Conservation (phyloP, 192 early-diverging fungal genomes). For the Cetraspora pellucida region DNA sequence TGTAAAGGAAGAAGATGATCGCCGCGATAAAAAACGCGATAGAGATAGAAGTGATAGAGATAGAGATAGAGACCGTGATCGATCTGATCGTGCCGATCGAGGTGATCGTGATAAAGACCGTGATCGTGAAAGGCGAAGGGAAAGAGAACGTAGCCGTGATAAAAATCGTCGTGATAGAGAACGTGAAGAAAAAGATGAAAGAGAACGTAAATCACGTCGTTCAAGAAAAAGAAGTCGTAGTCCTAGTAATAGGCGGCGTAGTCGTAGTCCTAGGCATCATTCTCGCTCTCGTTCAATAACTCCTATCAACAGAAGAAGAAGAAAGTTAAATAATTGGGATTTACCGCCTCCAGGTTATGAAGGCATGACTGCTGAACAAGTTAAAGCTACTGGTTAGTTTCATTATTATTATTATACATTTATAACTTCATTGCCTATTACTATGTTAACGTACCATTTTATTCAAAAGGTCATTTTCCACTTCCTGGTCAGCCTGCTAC, state of each 20-base stretch:
- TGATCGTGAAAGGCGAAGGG: conserved; percentile 36
- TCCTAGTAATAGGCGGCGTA: conserved; percentile 30
- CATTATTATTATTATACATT: background rate
- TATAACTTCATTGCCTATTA: conserved; percentile 14
- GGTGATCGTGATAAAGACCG: conserved; percentile 44
- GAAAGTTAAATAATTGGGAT: conserved; percentile 93
- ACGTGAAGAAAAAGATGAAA: conserved; percentile 46
- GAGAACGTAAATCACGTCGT: conserved; percentile 50
- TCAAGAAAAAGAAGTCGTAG: conserved; percentile 52
- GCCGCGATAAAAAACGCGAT: conserved; percentile 42
- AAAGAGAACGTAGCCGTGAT: conserved; percentile 35
- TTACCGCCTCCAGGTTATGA: conserved; percentile 87
- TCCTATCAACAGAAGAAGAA: conserved; percentile 76
- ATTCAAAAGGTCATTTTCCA: conserved; percentile 68
- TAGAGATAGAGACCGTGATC: conserved; percentile 41
- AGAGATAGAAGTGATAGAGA: conserved; percentile 38
- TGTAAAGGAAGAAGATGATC: conserved; percentile 40
- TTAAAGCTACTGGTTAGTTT: conserved; percentile 76
- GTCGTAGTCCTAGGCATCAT: conserved; percentile 36
- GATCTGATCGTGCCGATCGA: conserved; percentile 31
- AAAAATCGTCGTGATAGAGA: conserved; percentile 34
- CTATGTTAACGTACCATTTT: conserved; percentile 43
- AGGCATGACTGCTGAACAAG: conserved; percentile 79
- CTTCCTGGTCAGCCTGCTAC: conserved; percentile 68
- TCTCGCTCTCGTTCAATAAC: conserved; percentile 39